Evolutionary conservation across 208 protist species (phyloP), one percentile per base, ranked within the genome.

Genomic region (Polymyxa betae): DNA sequence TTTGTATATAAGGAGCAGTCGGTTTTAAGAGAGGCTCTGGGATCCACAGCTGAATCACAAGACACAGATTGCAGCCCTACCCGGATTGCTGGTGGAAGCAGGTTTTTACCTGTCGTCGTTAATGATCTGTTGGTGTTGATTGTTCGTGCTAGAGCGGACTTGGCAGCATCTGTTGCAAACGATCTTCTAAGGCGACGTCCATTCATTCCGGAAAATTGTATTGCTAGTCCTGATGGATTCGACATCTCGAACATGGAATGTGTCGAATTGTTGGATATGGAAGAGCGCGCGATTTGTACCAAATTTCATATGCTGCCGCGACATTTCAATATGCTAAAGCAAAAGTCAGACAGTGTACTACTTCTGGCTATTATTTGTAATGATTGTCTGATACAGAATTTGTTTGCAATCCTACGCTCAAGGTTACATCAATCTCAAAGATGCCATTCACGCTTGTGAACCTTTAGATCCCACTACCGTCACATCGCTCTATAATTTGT

Each of bases 1-100:
- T 82, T 82, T 43, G 72, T 82, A 35, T 82, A 82, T 43, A 82
- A 82, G n/a, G 72, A 82, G 40, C 72, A 82, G n/a, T 82, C 72
- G 72, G 10, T 43, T 82, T n/a, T 82, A 20, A 5, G 72, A 45
- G 40, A 82, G 16, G 40, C 72, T 20, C 5, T 40, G 12, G 5
- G 49, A 38, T 82, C 72, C 5, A 43, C 72, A n/a, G 72, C n/a
- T 5, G 72, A 82, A 20, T 82, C 72, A 45, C 5, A 5, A 35
- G 72, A 82, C 40, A 82, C 72, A n/a, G n/a, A 35, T 20, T 20
- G 35, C 5, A 82, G 40, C 72, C 35, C 72, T 45, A 20, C 72
- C n/a, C 5, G 72, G 72, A 82, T 20, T 35, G 40, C 72, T 5
- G 5, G 16, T 82, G 72, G 5, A 5, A 82, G 35, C 72, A 43